A percentile compares a stretch with the other conserved stretches of the same genome.
These are phyloP conservation scores for Boletus tylopilopsis DNA, from an alignment of 768 basidiomycete species.

Conservation along the genomic window DNA sequence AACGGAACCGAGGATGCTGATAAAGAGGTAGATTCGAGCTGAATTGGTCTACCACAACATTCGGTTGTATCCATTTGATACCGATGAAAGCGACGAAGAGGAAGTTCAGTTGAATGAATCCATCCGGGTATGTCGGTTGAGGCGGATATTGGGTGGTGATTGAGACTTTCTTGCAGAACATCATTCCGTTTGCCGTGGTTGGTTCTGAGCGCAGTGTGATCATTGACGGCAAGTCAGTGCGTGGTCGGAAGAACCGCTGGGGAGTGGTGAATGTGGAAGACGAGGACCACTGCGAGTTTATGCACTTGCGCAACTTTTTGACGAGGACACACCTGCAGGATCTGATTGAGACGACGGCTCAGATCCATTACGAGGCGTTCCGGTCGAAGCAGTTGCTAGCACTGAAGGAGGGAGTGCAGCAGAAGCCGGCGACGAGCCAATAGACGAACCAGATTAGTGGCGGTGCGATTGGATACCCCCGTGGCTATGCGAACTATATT, in stretches of 20 bases:
- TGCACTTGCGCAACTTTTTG: conserved; percentile 95
- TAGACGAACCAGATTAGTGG: conserved; percentile 12
- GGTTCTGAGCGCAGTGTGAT: conserved; percentile 96
- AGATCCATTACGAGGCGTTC: conserved; percentile 99
- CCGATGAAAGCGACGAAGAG: conserved; percentile 92
- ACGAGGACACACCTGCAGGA: conserved; percentile 97
- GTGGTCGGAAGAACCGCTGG: conserved; percentile 97
- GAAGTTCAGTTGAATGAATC: conserved; percentile 86
- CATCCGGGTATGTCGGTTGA: conserved; percentile 67
- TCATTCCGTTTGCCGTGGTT: conserved; percentile 96
- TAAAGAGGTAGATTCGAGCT: conserved; percentile 72
- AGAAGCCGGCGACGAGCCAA: conserved; percentile 47
- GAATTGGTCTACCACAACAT: conserved; percentile 91
- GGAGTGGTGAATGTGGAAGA: conserved; percentile 98
- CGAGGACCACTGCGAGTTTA: conserved; percentile 95
- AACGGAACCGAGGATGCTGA: conserved; percentile 6
- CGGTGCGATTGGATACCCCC: conserved; percentile 17
- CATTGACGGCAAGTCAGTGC: conserved; percentile 92
- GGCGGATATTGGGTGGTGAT: neutral
- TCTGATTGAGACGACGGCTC: conserved; percentile 97
- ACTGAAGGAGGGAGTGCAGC: conserved; percentile 90
- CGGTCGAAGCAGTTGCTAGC: conserved; percentile 96
- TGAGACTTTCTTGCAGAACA: conserved; percentile 49
- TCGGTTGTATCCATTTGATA: conserved; percentile 94
- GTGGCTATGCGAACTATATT: too few relatives aligned